Conservation (phyloP, 306 rosid species). For the Acacia confusa region DNA sequence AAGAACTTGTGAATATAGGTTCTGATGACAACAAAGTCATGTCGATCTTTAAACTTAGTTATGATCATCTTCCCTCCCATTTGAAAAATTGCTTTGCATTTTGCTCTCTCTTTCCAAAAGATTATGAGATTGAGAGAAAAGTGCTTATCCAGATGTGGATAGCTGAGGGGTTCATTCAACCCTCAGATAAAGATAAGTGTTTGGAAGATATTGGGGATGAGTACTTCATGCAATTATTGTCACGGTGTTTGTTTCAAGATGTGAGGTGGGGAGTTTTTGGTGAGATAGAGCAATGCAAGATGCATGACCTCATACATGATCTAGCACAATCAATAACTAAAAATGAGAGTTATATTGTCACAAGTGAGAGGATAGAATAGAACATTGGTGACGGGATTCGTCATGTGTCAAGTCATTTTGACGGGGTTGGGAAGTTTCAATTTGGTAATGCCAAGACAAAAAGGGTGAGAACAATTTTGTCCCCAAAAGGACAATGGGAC, state of each 20-base stretch:
- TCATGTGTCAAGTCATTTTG: background rate
- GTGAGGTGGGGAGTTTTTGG: too few species aligned
- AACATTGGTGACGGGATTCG: background rate
- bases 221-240: too few species aligned
- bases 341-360: background rate
- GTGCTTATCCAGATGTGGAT: conserved; percentile 10
- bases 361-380: too few species aligned
- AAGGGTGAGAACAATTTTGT: background rate
- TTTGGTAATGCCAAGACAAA: background rate
- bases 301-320: conserved; percentile 20
- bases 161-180: conserved; percentile 26
- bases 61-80: conserved; percentile 8
- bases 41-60: background rate
- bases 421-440: background rate
- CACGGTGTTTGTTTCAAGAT: too few species aligned
- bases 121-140: background rate
- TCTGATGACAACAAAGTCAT: background rate
- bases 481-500: fast-evolving
- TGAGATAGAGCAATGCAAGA: too few species aligned
- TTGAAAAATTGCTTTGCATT: conserved; percentile 32
- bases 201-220: background rate
- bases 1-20: background rate
- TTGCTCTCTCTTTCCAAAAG: conserved; percentile 25
- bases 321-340: background rate
- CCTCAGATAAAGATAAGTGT: background rate